These are phyloP conservation scores for Aspergillus fructus DNA, from an alignment of 2,329 filamentous ascomycete species.

Conservation along the genomic window DNA sequence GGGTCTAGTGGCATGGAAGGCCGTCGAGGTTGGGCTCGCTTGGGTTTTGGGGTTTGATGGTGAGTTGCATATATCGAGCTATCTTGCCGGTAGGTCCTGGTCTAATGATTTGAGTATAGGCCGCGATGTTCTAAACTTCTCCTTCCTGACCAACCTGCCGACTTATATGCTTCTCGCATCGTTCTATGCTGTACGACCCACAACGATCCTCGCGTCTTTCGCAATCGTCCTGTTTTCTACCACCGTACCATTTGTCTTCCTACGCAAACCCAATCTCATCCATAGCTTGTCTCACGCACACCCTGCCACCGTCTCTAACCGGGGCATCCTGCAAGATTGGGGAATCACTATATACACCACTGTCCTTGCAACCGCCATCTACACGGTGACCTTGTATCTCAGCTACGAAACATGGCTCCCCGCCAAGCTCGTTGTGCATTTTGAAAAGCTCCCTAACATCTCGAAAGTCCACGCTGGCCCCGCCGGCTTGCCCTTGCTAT, in stretches of 20 bases:
- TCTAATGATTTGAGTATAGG: constrained; percentile 42
- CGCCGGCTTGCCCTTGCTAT: constrained; percentile 47
- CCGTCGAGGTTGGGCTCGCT: constrained; percentile 65
- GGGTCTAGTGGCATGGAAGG: constrained; percentile 57
- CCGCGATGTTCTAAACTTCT: constrained; percentile 65
- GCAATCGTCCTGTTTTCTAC: constrained; percentile 68
- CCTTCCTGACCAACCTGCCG: constrained; percentile 72
- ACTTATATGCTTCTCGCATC: constrained; percentile 71
- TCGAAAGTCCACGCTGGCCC: constrained; percentile 65
- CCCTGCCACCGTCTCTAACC: constrained; percentile 53
- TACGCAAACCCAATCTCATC: constrained; percentile 65
- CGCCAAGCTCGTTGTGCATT: constrained; percentile 69
- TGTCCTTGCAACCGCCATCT: constrained; percentile 69
- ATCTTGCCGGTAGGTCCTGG: not conserved
- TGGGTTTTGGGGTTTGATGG: constrained; percentile 73
- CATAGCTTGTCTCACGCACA: constrained; percentile 57
- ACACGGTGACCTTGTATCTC: constrained; percentile 69
- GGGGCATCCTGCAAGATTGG: constrained; percentile 64
- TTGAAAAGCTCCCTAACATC: constrained; percentile 68
- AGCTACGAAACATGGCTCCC: constrained; percentile 72
- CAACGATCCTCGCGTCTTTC: constrained; percentile 62
- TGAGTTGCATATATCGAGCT: constrained; percentile 20
- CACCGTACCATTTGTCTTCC: constrained; percentile 70
- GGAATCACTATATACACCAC: constrained; percentile 64
- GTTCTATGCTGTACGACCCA: constrained; percentile 71